Base-by-base conservation (phyloP, 176 grass and related monocot genomes). In the Juncus inflexus region DNA sequence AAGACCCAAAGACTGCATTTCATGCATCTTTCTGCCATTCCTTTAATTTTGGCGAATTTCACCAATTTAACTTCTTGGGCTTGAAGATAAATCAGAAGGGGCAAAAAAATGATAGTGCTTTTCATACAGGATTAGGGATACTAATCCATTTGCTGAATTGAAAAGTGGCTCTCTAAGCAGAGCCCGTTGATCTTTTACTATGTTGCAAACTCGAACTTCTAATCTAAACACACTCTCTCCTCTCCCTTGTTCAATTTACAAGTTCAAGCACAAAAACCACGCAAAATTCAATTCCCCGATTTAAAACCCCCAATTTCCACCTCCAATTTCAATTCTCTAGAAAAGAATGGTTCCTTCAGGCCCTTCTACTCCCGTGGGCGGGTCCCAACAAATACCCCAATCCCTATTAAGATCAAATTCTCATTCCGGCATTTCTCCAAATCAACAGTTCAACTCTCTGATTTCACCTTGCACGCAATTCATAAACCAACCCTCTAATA, bases 281-380 rank as follows among this genome's bases (percentile, higher is more conserved):
- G 36, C 51, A 40, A 37, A 75, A 5, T 39, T 40, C 52, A 13
- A 40, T 43, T 39, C 52, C 52, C 15, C 52, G 9, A 13, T 47
- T 39, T 39, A 14, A 58, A 35, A 35, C 36, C 36, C 35, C 15
- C 15, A 14, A 40, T 28, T 65, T 6, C 13, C 15, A 8, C 49
- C 10, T 3, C 6, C 37, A 40, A 13, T 66, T 40, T 52, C 9
- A 8, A 3, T 66, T n/a, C 14, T 60, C 3, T 6, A 15, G 12
- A 19, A 65, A 74, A 45, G n/a, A 13, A 81, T 81, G 78, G 55
- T 81, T 37, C 78, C 58, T n/a, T 75, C 78, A 4, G 71, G 78
- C 3, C 6, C 63, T 40, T 9, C 70, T 7, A 69, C 41, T 41
- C 55, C 63, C 12, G 50, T 37, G 6, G 62, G 55, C 0, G 62